Evolutionary conservation across 768 basidiomycete species (phyloP).

Genomic region (Mycena galericulata): DNA sequence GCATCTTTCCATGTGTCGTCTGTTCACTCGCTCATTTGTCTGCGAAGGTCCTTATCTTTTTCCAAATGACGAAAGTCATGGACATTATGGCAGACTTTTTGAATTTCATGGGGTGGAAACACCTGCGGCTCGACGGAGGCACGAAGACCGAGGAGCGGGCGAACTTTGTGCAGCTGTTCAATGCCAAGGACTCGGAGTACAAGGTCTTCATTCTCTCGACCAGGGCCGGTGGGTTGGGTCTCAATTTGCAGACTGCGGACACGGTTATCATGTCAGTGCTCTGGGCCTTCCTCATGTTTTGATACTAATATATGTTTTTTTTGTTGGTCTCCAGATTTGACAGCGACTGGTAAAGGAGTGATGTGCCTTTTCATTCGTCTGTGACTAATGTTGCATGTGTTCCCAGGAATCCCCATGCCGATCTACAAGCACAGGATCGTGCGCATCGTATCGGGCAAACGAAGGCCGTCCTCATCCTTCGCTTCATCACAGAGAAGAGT

Average conservation of each 20-base stretch:
- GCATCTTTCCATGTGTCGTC: constrained; percentile 34
- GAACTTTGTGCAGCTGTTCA: constrained; percentile 86
- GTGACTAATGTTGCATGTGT: constrained; percentile 34
- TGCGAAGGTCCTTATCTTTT: constrained; percentile 93
- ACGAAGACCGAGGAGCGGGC: constrained; percentile 97
- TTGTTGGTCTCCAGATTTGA: constrained; percentile 67
- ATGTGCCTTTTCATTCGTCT: not conserved
- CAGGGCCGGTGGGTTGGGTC: constrained; percentile 90
- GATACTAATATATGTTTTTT: constrained; percentile 26
- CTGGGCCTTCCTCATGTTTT: not conserved
- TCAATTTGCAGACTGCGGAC: constrained; percentile 96
- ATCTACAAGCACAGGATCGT: constrained; percentile 99
- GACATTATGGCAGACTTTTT: constrained; percentile 97
- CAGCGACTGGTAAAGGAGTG: constrained; percentile 69
- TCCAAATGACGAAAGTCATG: constrained; percentile 99
- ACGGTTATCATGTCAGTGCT: constrained; percentile 90
- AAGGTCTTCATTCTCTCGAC: constrained; percentile 95
- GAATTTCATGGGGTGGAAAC: constrained; percentile 87
- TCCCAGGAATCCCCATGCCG: constrained; percentile 94
- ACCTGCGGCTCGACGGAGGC: constrained; percentile 94
- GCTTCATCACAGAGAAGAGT: constrained; percentile 97
- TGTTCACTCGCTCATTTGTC: constrained; percentile 5
- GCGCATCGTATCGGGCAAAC: constrained; percentile 99
- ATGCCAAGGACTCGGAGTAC: constrained; percentile 88
- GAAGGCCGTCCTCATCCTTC: constrained; percentile 94